Conservation (phyloP, 352 stramenopile genomes). For the Peronospora farinosa region DNA sequence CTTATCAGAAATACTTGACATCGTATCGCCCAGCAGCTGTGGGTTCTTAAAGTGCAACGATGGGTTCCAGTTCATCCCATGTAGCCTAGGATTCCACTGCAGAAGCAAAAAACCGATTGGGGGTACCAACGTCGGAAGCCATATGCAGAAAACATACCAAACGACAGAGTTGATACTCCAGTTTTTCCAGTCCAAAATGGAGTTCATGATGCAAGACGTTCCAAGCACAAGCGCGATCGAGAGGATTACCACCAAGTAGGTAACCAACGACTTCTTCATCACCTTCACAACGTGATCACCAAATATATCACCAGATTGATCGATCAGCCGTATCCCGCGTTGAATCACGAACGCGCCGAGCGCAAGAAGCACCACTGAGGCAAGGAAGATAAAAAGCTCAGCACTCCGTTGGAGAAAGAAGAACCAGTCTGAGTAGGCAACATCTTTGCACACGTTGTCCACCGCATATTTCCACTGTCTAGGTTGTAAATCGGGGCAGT, state of each 20-base stretch:
- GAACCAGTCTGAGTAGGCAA: constrained; percentile 58
- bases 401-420: constrained; percentile 44
- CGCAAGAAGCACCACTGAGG: constrained; percentile 54
- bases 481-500: constrained; percentile 75
- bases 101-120: constrained; percentile 70
- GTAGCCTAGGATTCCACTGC: constrained; percentile 78
- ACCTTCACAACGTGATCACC: constrained; percentile 64
- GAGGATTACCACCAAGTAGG: constrained; percentile 69
- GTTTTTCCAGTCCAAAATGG: constrained; percentile 56
- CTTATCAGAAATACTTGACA: constrained; percentile 42
- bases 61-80: constrained; percentile 65
- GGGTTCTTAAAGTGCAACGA: constrained; percentile 48
- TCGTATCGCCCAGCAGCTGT: constrained; percentile 25
- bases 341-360: constrained; percentile 65
- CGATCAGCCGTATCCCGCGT: constrained; percentile 58
- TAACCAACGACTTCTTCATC: constrained; percentile 78
- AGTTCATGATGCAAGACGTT: constrained; percentile 53
- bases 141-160: constrained; percentile 80
- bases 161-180: constrained; percentile 63
- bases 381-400: constrained; percentile 57
- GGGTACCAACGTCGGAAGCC: constrained; percentile 67
- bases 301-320: constrained; percentile 67
- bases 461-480: constrained; percentile 73
- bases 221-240: constrained; percentile 62
- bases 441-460: constrained; percentile 58